These are phyloP conservation scores for Candida krabiensis DNA, from an alignment of 805 yeast species.

Conservation along the genomic window DNA sequence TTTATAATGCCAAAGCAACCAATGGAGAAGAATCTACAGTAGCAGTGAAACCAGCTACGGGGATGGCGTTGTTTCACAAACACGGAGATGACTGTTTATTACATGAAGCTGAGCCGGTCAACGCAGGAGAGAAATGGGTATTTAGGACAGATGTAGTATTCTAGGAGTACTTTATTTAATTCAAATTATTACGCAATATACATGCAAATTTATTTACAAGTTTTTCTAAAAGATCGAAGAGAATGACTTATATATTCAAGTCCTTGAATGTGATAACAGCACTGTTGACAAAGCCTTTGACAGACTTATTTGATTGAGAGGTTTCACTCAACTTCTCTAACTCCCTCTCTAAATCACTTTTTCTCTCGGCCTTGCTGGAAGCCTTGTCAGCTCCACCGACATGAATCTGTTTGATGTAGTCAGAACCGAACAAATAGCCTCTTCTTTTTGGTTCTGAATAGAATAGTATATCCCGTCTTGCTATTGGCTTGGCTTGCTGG, in stretches of 20 bases:
- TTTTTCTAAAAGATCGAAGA: slow-evolving; percentile 1
- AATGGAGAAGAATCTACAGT: slow-evolving; percentile 21
- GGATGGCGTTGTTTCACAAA: slow-evolving; percentile 60
- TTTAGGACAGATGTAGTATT: slow-evolving; percentile 57
- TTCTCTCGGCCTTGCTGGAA: slow-evolving; percentile 10
- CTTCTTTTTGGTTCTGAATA: slow-evolving; percentile 70
- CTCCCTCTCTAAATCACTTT: slow-evolving; percentile 24
- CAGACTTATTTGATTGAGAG: slow-evolving; percentile 13
- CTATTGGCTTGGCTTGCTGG: slow-evolving; percentile 80
- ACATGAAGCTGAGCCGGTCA: slow-evolving; percentile 58
- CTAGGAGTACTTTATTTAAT: slow-evolving; percentile 5
- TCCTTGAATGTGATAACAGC: slow-evolving; percentile 25
- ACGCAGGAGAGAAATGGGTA: slow-evolving; percentile 59
- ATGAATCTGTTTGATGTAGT: slow-evolving; percentile 36
- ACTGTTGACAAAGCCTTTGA: slow-evolving; percentile 23
- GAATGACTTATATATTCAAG: slow-evolving; percentile 15
- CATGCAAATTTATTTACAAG: slow-evolving; percentile 10
- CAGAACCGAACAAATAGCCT: slow-evolving; percentile 61
- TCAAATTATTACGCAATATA: not conserved
- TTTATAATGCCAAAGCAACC: slow-evolving; percentile 35
- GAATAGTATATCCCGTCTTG: slow-evolving; percentile 74
- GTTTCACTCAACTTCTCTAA: slow-evolving; percentile 14
- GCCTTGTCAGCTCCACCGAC: slow-evolving; percentile 18
- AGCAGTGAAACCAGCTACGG: slow-evolving; percentile 47
- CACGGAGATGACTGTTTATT: slow-evolving; percentile 65